Evolutionary conservation across 768 basidiomycete genomes (phyloP), one percentile per base, ranked within the genome.

Genomic region (Jaapia argillacea): DNA sequence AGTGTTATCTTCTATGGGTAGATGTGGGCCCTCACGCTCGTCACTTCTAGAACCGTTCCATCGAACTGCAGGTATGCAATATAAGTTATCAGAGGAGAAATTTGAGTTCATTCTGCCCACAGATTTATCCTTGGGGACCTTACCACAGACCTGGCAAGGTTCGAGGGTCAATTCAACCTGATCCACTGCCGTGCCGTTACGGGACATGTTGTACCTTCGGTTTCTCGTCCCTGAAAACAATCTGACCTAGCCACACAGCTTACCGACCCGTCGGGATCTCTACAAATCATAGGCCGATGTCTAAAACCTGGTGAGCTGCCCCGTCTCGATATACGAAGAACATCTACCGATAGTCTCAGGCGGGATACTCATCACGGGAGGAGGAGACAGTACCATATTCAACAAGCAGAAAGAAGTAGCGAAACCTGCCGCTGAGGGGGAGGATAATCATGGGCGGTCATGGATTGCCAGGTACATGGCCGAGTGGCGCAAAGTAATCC

Each of bases 181-280:
- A 45, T 59, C 13, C 58, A 61, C 48, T 55, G 55, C 45, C 58
- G 59, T 5, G 52, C 51, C 47, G 52, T 59, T 18, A 49, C 50
- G 16, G 53, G 52, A 36, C 53, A 57, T 48, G 58, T 58, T 27
- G 39, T n/a, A n/a, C n/a, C n/a, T n/a, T n/a, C n/a, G n/a, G n/a
- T n/a, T n/a, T n/a, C n/a, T 55, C n/a, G n/a, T n/a, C n/a, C n/a
- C n/a, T n/a, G n/a, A n/a, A n/a, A n/a, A n/a, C n/a, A n/a, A n/a
- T n/a, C n/a, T n/a, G n/a, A n/a, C n/a, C n/a, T n/a, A n/a, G n/a
- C n/a, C n/a, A n/a, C n/a, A n/a, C n/a, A n/a, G n/a, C n/a, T n/a
- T n/a, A n/a, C n/a, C n/a, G n/a, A n/a, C n/a, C n/a, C n/a, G n/a
- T n/a, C n/a, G n/a, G n/a, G n/a, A n/a, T n/a, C n/a, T n/a, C n/a